Conservation (phyloP, 2,329 filamentous ascomycete genomes). For the Fonsecaea erecta region DNA sequence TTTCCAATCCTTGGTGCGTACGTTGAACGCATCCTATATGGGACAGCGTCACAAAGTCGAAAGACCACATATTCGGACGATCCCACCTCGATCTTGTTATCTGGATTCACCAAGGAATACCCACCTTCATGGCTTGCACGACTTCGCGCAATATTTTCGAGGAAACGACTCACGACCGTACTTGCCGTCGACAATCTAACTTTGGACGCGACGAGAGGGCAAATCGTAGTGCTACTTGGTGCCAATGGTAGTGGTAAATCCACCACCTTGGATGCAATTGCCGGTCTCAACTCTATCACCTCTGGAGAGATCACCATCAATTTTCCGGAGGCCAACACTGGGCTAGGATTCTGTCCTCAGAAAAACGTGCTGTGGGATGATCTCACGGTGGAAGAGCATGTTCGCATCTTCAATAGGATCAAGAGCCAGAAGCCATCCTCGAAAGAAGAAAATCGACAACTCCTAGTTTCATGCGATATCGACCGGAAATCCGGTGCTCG, state of each 20-base stretch:
- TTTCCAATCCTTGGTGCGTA: slow-evolving; percentile 77
- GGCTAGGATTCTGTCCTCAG: slow-evolving; percentile 85
- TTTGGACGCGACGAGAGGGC: slow-evolving; percentile 72
- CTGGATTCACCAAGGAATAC: slow-evolving; percentile 79
- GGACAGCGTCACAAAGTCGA: slow-evolving; percentile 69
- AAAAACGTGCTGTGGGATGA: slow-evolving; percentile 95
- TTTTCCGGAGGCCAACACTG: slow-evolving; percentile 75
- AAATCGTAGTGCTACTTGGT: slow-evolving; percentile 84
- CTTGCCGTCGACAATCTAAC: slow-evolving; percentile 77
- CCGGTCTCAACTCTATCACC: slow-evolving; percentile 77
- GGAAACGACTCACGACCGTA: slow-evolving; percentile 66
- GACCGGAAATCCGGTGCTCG: slow-evolving; percentile 72
- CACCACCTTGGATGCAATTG: slow-evolving; percentile 85
- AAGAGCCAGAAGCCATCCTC: slow-evolving; percentile 54
- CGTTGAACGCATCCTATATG: slow-evolving; percentile 75
- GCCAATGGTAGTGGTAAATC: slow-evolving; percentile 91
- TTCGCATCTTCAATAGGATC: slow-evolving; percentile 79
- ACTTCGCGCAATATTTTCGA: slow-evolving; percentile 53
- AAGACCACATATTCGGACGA: slow-evolving; percentile 43
- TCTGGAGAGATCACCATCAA: slow-evolving; percentile 78
- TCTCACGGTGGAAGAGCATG: slow-evolving; percentile 82
- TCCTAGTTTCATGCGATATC: slow-evolving; percentile 72
- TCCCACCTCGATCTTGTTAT: slow-evolving; percentile 63
- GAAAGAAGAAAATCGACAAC: slow-evolving; percentile 54
- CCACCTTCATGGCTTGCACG: slow-evolving; percentile 65